Conservation (phyloP, 768 basidiomycete species). For the Trametes villosa region DNA sequence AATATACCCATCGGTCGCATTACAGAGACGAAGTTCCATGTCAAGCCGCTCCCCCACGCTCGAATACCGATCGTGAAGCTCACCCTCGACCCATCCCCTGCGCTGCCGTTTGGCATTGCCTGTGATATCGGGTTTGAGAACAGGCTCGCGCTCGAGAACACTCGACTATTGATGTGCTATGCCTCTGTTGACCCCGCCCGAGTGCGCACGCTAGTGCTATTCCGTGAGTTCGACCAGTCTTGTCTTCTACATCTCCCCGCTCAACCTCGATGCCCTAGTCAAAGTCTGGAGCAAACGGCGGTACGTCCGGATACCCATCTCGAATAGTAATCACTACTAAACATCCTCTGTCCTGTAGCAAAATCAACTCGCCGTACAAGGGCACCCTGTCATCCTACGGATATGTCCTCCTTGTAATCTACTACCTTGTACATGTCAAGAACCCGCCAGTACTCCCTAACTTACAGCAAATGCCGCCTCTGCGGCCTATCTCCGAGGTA, state of each 20-base stretch:
- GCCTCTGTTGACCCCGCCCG: conserved; percentile 95
- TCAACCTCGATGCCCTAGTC: conserved; percentile 52
- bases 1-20: conserved; percentile 57
- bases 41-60: conserved; percentile 95
- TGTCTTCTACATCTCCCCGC: conserved; percentile 21
- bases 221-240: conserved; percentile 66
- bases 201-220: conserved; percentile 91
- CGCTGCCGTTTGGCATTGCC: conserved; percentile 85
- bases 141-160: conserved; percentile 95
- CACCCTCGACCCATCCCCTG: conserved; percentile 84
- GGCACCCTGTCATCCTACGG: conserved; percentile 97
- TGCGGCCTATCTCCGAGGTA: conserved; percentile 83
- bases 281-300: conserved; percentile 99
- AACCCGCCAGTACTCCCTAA: conserved; percentile 96
- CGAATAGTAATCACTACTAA: not conserved
- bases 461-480: conserved; percentile 91
- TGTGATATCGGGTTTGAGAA: conserved; percentile 99
- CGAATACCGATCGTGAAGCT: conserved; percentile 99
- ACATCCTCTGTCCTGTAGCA: conserved; percentile 48
- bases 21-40: conserved; percentile 91
- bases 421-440: conserved; percentile 97
- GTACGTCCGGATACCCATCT: conserved; percentile 42
- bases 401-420: conserved; percentile 96
- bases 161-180: conserved; percentile 93
- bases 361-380: conserved; percentile 98